phyloP scores from a whole-genome alignment of 2,329 filamentous ascomycete genomes.

The Talaromyces sp. region DNA sequence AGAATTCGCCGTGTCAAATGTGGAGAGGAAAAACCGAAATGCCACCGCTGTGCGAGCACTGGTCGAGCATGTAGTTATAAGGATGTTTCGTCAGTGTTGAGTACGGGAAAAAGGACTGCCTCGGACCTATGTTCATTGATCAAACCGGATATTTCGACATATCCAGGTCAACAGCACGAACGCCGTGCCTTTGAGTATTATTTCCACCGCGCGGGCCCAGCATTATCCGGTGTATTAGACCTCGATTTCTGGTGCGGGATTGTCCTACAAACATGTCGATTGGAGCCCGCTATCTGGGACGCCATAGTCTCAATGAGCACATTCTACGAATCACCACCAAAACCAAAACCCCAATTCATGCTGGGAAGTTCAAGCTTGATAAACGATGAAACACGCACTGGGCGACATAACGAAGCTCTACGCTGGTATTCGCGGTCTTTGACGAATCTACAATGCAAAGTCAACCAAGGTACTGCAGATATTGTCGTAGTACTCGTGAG shows the following conservation, averaged over 20 bases:
- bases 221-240: background rate
- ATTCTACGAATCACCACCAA: background rate
- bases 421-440: background rate
- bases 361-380: background rate
- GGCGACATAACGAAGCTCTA: background rate
- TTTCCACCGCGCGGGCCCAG: background rate
- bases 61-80: background rate
- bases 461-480: background rate
- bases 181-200: background rate
- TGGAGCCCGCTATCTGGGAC: background rate
- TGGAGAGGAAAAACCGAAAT: background rate
- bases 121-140: background rate
- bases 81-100: background rate
- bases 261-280: background rate
- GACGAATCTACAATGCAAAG: background rate
- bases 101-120: background rate
- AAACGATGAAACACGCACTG: background rate
- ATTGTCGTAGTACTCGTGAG: background rate
- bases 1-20: background rate
- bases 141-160: background rate
- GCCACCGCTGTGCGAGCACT: background rate
- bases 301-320: background rate
- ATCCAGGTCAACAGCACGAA: background rate
- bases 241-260: background rate
- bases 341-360: background rate